Evolutionary conservation across 169 alveolate genomes (phyloP), one percentile per base, ranked within the genome.

Genomic region (Plasmodium yoelii): DNA sequence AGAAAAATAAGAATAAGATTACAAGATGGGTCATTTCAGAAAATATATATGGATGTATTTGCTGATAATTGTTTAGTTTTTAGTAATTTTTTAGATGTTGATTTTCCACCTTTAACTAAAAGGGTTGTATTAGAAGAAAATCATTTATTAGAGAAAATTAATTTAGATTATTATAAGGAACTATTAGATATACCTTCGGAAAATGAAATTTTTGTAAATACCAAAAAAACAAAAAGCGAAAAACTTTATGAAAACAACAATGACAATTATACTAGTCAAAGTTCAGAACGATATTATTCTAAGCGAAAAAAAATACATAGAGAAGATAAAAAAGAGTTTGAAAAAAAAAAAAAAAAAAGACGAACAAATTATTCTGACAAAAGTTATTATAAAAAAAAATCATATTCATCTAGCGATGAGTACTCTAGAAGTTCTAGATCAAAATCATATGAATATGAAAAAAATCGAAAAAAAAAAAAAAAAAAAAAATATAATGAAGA

Each of bases 41-140:
- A 96, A 47, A 93, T 94, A 59, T 96, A 97, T 94, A 97, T 99
- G 98, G 99, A 99, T 95, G 99, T 97, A 91, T 97, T 97, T 70
- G 98, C 98, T 18, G 99, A 99, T 74, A 96, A 94, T 84, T 94
- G 99, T 88, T 92, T 98, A 86, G 92, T 95, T 64, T 93, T 95
- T 53, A 97, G 95, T 65, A 92, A 93, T 49, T 90, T 94, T 53
- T 93, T 98, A 71, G 99, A 97, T 88, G 97, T 98, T 15, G 97
- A 96, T 57, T 91, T 98, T 53, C 99, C 99, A 8, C 93, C 97
- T 13, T 94, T 98, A 5, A 94, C 97, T 5, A 98, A 97, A 94
- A 92, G 99, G 44, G 82, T 77, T 68, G 88, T 94, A 53, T 92
- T 96, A 69, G 98, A 97, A 91, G 98, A 96, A 49, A 87, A 94